These are phyloP conservation scores for Fusarium nurragi DNA, from an alignment of 2,329 filamentous ascomycete genomes.

Conservation along the genomic window DNA sequence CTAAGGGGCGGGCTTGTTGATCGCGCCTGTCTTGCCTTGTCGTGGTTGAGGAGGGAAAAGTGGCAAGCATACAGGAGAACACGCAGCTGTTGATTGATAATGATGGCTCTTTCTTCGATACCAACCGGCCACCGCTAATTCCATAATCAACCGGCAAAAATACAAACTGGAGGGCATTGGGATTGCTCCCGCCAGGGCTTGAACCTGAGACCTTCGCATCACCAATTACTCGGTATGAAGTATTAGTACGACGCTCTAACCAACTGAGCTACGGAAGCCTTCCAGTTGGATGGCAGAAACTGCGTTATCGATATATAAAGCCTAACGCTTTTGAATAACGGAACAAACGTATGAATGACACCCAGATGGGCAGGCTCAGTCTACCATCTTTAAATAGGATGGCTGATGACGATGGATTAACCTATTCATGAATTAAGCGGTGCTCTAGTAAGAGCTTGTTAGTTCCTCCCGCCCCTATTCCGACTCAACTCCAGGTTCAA, in stretches of 20 bases:
- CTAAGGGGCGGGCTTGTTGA: background rate
- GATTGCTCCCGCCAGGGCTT: slow-evolving; percentile 47
- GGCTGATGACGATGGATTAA: slow-evolving; percentile 10
- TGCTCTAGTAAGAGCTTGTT: background rate
- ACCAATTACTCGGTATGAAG: slow-evolving; percentile 36
- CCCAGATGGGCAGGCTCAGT: too few species aligned
- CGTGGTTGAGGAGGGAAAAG: background rate
- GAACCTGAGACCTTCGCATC: slow-evolving; percentile 48
- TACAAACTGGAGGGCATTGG: slow-evolving; percentile 28
- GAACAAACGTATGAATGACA: background rate
- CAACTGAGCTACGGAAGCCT: slow-evolving; percentile 47
- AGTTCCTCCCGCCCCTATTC: background rate
- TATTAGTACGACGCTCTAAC: slow-evolving; percentile 48
- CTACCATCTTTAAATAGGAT: background rate
- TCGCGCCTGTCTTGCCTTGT: background rate
- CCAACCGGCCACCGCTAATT: too few species aligned
- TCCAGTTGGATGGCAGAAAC: slow-evolving; percentile 4
- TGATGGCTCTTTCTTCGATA: background rate
- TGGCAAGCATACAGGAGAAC: background rate
- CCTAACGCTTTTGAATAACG: rapidly evolving
- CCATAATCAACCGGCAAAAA: too few species aligned
- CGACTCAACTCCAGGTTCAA: background rate
- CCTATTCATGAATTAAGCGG: background rate
- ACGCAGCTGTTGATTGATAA: too few species aligned
- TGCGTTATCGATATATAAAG: background rate